These are phyloP conservation scores for Pseudodiploospora longispora DNA, from an alignment of 2,329 filamentous ascomycete species.

Conservation along the genomic window DNA sequence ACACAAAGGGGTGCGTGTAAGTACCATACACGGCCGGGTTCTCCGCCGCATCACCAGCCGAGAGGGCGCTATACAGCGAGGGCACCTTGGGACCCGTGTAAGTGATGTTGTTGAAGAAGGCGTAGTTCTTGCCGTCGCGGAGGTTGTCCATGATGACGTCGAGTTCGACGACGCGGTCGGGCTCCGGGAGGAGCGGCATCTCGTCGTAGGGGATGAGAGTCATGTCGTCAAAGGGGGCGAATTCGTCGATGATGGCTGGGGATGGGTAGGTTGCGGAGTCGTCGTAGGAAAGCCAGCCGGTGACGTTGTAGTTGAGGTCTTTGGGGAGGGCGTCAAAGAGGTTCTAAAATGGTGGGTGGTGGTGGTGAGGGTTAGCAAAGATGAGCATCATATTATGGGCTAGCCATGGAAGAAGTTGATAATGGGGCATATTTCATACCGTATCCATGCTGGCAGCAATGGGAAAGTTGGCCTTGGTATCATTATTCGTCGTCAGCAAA, in stretches of 20 bases:
- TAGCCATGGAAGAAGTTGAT: neutral
- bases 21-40: constrained; percentile 57
- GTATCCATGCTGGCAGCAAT: constrained; percentile 65
- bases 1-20: constrained; percentile 58
- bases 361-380: neutral
- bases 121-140: constrained; percentile 51
- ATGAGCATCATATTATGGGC: too few relatives aligned
- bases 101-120: constrained; percentile 70
- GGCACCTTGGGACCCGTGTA: constrained; percentile 71
- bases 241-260: constrained; percentile 49
- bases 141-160: constrained; percentile 56
- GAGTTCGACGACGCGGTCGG: constrained; percentile 56
- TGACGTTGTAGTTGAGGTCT: constrained; percentile 60
- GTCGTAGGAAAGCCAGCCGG: constrained; percentile 57
- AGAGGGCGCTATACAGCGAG: constrained; percentile 67
- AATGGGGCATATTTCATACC: constrained; percentile 26
- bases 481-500: constrained; percentile 54
- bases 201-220: constrained; percentile 61
- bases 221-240: constrained; percentile 67
- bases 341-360: constrained; percentile 26
- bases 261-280: constrained; percentile 33
- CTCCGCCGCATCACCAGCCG: constrained; percentile 48
- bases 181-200: constrained; percentile 48
- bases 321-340: constrained; percentile 63
- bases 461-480: constrained; percentile 55